Percentiles rank a stretch among this genome's conserved stretches.
These are phyloP conservation scores for Teunomyces pallodes DNA, from an alignment of 805 yeast genomes.

Conservation along the genomic window DNA sequence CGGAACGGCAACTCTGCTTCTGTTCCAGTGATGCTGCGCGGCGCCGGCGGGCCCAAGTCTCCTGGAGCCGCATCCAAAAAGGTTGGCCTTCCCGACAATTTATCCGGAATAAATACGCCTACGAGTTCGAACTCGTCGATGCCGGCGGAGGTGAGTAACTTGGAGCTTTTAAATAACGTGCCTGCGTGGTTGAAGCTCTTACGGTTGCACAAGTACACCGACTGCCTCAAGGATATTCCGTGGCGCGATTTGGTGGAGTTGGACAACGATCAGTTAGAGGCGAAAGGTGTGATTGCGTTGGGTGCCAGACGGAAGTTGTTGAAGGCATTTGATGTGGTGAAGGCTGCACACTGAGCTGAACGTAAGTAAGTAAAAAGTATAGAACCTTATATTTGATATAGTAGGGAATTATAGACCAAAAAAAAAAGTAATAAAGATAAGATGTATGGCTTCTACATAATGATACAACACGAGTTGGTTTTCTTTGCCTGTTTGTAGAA, in stretches of 20 bases:
- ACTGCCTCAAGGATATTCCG: conserved; percentile 64
- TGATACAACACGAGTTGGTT: conserved; percentile 34
- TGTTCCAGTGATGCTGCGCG: conserved; percentile 27
- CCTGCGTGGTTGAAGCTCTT: conserved; percentile 91
- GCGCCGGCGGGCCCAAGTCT: background rate
- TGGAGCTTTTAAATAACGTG: conserved; percentile 63
- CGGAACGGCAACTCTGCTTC: conserved; percentile 35
- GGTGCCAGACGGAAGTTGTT: conserved; percentile 94
- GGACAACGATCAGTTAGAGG: conserved; percentile 66
- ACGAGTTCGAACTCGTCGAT: conserved; percentile 23
- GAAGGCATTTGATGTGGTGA: conserved; percentile 86
- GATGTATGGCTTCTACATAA: conserved; percentile 16
- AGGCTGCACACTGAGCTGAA: conserved; percentile 14
- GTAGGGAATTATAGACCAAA: conserved; percentile 2
- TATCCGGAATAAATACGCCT: conserved; percentile 12
- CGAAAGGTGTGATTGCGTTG: conserved; percentile 83
- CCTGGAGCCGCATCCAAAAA: background rate
- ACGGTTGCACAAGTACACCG: conserved; percentile 92
- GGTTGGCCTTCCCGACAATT: conserved; percentile 7
- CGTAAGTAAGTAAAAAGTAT: background rate
- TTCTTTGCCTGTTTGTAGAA: conserved; percentile 97
- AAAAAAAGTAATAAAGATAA: background rate
- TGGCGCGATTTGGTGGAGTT: conserved; percentile 81
- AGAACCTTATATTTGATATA: conserved; percentile 9
- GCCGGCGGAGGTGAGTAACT: conserved; percentile 42